phyloP scores from a whole-genome alignment of 352 stramenopile species.

The Globisporangium orthogonon region DNA sequence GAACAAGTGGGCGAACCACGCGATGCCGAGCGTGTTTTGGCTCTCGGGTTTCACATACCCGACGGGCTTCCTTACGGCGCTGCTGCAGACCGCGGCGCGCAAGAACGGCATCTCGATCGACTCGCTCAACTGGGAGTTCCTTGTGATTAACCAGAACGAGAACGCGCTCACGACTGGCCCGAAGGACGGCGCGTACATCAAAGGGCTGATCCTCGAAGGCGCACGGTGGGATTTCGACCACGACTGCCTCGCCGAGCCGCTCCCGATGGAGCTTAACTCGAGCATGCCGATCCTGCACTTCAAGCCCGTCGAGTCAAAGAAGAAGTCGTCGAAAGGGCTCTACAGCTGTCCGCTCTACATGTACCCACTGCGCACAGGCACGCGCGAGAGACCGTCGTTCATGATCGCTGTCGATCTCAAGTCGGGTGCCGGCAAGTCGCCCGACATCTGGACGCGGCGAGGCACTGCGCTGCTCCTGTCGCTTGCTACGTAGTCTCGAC shows the following conservation, averaged over 20 bases:
- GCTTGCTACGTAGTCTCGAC: constrained; percentile 37
- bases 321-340: constrained; percentile 88
- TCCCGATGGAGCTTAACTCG: constrained; percentile 90
- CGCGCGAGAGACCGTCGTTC: constrained; percentile 91
- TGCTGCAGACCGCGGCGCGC: constrained; percentile 92
- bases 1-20: constrained; percentile 80
- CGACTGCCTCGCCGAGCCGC: constrained; percentile 83
- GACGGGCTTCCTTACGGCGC: constrained; percentile 93
- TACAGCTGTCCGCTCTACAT: constrained; percentile 96
- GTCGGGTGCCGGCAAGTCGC: constrained; percentile 70
- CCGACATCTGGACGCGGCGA: constrained; percentile 92
- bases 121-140: constrained; percentile 93
- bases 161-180: constrained; percentile 70
- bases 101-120: constrained; percentile 95
- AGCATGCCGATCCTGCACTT: constrained; percentile 93
- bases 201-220: constrained; percentile 90
- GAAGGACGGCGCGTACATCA: constrained; percentile 90
- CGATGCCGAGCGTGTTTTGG: constrained; percentile 90
- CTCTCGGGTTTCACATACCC: constrained; percentile 95
- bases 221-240: constrained; percentile 90
- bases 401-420: constrained; percentile 94
- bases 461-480: constrained; percentile 92
- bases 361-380: constrained; percentile 94
- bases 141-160: constrained; percentile 87
- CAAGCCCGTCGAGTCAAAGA: constrained; percentile 93